Evolutionary conservation across 2,329 filamentous ascomycete species (phyloP).

Genomic region (Cytospora chrysosperma): DNA sequence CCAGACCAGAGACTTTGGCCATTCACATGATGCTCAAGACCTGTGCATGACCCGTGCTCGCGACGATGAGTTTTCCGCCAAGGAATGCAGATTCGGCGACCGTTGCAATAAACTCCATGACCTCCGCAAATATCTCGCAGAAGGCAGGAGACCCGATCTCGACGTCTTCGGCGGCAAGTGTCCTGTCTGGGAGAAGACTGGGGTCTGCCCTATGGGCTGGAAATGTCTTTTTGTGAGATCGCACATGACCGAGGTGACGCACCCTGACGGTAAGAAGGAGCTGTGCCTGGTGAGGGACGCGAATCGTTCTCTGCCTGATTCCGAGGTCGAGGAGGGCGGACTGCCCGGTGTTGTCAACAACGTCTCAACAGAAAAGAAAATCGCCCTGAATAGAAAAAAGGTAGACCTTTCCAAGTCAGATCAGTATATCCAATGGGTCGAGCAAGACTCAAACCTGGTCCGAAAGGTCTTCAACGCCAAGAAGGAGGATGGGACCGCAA

Average conservation of each 20-base stretch:
- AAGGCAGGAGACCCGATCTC: constrained; percentile 79
- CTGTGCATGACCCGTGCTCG: constrained; percentile 75
- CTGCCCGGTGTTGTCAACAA: constrained; percentile 72
- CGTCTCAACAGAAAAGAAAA: constrained; percentile 67
- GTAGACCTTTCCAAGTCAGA: constrained; percentile 72
- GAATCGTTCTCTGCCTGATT: constrained; percentile 31
- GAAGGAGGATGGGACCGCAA: constrained; percentile 28
- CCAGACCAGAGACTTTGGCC: constrained; percentile 76
- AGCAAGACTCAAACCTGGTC: constrained; percentile 56
- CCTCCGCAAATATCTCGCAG: constrained; percentile 77
- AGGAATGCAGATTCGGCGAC: constrained; percentile 73
- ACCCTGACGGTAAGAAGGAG: constrained; percentile 79
- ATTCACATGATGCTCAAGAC: constrained; percentile 71
- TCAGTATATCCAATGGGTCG: constrained; percentile 73
- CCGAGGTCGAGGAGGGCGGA: constrained; percentile 39
- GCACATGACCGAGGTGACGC: constrained; percentile 78
- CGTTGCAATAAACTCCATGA: constrained; percentile 82
- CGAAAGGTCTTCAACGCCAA: constrained; percentile 45
- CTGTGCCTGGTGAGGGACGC: constrained; percentile 62
- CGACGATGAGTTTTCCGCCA: constrained; percentile 77
- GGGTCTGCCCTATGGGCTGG: constrained; percentile 82
- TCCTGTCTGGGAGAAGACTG: constrained; percentile 74
- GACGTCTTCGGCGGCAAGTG: constrained; percentile 75
- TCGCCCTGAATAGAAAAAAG: constrained; percentile 71
- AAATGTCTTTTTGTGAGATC: constrained; percentile 89